Evolutionary conservation across 306 rosid species (phyloP), one percentile per base, ranked within the genome.

Genomic region (Vigna nakashimae): DNA sequence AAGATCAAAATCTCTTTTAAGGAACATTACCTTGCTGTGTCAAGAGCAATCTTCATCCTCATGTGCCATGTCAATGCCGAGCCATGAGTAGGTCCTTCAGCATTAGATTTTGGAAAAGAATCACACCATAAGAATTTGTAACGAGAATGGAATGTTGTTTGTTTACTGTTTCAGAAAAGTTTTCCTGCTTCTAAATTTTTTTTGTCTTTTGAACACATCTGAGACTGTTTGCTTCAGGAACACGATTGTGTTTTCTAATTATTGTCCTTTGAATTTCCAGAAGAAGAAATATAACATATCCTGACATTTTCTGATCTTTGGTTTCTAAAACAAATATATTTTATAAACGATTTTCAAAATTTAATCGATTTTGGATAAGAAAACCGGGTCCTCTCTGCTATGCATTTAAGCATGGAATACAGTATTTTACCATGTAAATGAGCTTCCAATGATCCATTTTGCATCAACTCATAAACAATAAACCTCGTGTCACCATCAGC

Each of bases 31-130:
- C 94, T 95, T 36, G 99, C 98, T 58, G 94, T 50, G 82, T 95
- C 98, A 53, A 95, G 94, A 77, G 99, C 99, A 80, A 92, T 88
- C 86, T 95, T 95, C 98, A 95, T 87, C 80, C 99, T 86, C 93
- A 86, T 91, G 55, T 83, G 88, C 99, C 99, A 95, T 7, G 94
- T 91, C 88, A 95, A 82, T 75, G 83, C 84, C 0, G 92, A 88
- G 26, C 99, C 99, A 83, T 72, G 92, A 74, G 97, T 86, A 53
- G 92, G 92, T 69, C 98, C 98, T 95, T 79, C 66, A 82, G 48
- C 60, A 60, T 52, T 16, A 55, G 18, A 22, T 65, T 71, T 71
- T 30, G 50, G 1, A 49, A 76, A 69, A 66, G 1, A 56, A 60
- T 1, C 7, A 73, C 65, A 67, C 36, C 17, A 65, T 40, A 32